Evolutionary conservation across 371 early-diverging fungal species (phyloP).

Genomic region (Mucor lusitanicus): DNA sequence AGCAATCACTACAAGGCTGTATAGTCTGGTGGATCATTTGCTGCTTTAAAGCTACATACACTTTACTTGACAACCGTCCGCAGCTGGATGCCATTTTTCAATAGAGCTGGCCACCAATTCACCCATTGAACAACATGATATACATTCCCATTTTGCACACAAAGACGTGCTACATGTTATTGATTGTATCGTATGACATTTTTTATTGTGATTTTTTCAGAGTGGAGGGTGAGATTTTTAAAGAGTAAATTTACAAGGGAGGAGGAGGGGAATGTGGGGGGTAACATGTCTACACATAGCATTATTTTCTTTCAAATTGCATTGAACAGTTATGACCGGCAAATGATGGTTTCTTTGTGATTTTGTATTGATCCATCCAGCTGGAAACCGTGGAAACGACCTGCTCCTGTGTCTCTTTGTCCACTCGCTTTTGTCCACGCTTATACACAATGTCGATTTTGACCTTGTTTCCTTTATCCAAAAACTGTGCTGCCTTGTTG

Average conservation of each 20-base stretch:
- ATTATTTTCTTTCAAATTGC: slow-evolving; percentile 39
- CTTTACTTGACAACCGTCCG: too few relatives aligned
- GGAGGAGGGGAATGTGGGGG: background rate
- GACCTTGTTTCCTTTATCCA: slow-evolving; percentile 62
- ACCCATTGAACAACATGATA: too few relatives aligned
- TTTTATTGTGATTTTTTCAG: background rate
- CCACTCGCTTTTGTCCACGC: slow-evolving; percentile 41
- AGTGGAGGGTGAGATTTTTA: background rate
- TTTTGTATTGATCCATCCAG: slow-evolving; percentile 32
- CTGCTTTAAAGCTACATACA: too few relatives aligned
- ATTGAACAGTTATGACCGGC: slow-evolving; percentile 35
- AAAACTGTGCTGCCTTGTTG: slow-evolving; percentile 49
- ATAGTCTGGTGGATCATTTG: too few relatives aligned
- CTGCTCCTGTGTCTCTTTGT: slow-evolving; percentile 24
- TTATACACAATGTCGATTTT: slow-evolving; percentile 59
- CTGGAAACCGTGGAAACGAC: slow-evolving; percentile 21
- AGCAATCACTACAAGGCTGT: too few relatives aligned
- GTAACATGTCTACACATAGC: background rate
- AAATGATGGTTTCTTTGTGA: slow-evolving; percentile 32
- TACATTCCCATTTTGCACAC: too few relatives aligned
- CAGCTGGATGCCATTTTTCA: too few relatives aligned
- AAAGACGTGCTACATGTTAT: background rate
- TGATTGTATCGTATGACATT: background rate
- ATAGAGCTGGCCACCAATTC: too few relatives aligned
- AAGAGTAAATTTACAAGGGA: background rate